Percentiles rank a stretch among this genome's conserved stretches.
Conservation (phyloP, 2,329 filamentous ascomycete genomes). For the Tolypocladium cylindrosporum region DNA sequence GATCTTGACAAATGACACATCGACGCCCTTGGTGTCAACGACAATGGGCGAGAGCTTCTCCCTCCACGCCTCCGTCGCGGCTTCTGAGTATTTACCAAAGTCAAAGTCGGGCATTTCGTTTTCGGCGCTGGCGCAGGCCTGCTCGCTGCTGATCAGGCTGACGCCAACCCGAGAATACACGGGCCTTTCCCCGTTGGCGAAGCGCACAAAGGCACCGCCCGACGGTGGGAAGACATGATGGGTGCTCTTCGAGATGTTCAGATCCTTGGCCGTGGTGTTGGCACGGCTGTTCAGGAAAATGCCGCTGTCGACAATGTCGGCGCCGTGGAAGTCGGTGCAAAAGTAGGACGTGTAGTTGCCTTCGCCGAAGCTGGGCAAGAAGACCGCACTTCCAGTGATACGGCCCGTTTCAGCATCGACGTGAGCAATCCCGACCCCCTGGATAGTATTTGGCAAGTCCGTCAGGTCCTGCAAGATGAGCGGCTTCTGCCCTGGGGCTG, state of each 20-base stretch:
- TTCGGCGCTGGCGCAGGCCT: conserved; percentile 61
- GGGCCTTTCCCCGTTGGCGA: conserved; percentile 36
- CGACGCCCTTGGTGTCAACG: conserved; percentile 42
- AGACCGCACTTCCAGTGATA: conserved; percentile 52
- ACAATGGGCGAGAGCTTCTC: conserved; percentile 49
- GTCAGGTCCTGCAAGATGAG: conserved; percentile 56
- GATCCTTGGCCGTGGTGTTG: conserved; percentile 32
- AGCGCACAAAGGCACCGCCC: conserved; percentile 54
- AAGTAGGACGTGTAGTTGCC: conserved; percentile 52
- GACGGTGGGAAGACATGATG: conserved; percentile 47
- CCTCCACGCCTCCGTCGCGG: conserved; percentile 49
- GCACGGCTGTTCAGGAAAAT: conserved; percentile 50
- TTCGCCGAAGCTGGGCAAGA: conserved; percentile 54
- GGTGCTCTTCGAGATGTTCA: conserved; percentile 38
- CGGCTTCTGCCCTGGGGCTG: conserved; percentile 31
- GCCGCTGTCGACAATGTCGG: conserved; percentile 47
- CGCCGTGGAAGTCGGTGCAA: conserved; percentile 57
- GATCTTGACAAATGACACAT: conserved; percentile 43
- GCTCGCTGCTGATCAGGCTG: conserved; percentile 56
- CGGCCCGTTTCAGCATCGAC: conserved; percentile 40
- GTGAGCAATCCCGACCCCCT: too few species aligned
- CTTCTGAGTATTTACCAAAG: conserved; percentile 42
- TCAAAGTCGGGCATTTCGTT: conserved; percentile 58
- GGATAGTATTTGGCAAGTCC: conserved; percentile 32
- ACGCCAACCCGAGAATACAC: conserved; percentile 58